Conservation (phyloP, 805 yeast genomes). For the Nakazawaea siamensis region DNA sequence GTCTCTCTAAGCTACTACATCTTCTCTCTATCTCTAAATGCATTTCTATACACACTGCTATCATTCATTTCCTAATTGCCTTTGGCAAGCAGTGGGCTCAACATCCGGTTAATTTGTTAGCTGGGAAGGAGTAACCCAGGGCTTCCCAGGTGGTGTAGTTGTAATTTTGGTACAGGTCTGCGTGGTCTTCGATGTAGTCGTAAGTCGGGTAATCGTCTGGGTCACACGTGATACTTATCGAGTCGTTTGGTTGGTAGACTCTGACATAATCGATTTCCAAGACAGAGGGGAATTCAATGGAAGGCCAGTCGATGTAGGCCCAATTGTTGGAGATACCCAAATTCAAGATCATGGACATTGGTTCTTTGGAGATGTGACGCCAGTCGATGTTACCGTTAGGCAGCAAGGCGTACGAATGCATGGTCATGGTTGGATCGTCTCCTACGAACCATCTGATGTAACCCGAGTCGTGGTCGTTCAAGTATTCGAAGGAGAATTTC, state of each 20-base stretch:
- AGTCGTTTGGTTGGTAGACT: constrained; percentile 38
- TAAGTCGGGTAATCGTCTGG: constrained; percentile 38
- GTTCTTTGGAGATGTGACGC: constrained; percentile 39
- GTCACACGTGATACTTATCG: constrained; percentile 36
- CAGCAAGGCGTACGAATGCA: constrained; percentile 32
- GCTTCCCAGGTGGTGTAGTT: constrained; percentile 34
- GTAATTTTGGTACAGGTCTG: constrained; percentile 29
- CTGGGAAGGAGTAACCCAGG: constrained; percentile 37
- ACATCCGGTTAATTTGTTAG: constrained; percentile 24
- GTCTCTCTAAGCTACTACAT: too few relatives aligned
- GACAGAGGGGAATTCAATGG: constrained; percentile 31
- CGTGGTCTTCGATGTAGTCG: constrained; percentile 34
- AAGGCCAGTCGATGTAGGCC: constrained; percentile 43
- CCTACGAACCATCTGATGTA: constrained; percentile 40
- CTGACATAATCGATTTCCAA: constrained; percentile 39
- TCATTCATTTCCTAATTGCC: too few relatives aligned
- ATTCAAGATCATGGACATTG: constrained; percentile 40
- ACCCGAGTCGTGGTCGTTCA: constrained; percentile 28
- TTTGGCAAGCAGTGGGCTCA: too few relatives aligned
- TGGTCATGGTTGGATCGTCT: constrained; percentile 35
- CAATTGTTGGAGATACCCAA: constrained; percentile 42
- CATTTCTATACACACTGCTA: too few relatives aligned
- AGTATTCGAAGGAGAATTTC: constrained; percentile 34
- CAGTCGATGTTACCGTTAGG: constrained; percentile 43
- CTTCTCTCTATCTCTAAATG: too few relatives aligned